Conservation (phyloP, 2,329 filamentous ascomycete genomes). For the Fusarium lateritium region DNA sequence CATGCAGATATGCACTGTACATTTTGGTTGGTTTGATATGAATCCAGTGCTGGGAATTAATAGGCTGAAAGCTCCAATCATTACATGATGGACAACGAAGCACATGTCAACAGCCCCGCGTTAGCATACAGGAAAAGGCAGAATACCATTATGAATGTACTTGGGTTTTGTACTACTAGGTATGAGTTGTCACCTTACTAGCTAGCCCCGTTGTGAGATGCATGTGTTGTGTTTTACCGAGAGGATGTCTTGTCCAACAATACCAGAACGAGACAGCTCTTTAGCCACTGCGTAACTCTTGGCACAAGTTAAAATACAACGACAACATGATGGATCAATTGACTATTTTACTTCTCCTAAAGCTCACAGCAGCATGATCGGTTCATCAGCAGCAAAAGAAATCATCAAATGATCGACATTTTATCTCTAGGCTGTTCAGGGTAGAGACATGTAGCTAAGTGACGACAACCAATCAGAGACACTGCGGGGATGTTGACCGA, state of each 20-base stretch:
- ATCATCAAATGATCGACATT: conserved; percentile 16
- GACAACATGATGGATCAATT: not conserved
- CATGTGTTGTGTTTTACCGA: conserved; percentile 7
- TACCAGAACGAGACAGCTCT: not conserved
- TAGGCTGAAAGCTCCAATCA: conserved; percentile 21
- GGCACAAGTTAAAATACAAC: not conserved
- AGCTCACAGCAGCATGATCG: not conserved
- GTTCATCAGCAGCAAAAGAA: not conserved
- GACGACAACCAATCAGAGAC: conserved; percentile 33
- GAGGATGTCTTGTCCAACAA: not conserved
- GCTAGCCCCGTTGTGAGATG: conserved; percentile 2
- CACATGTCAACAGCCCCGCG: conserved; percentile 19
- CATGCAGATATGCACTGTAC: not conserved
- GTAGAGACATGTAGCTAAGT: conserved; percentile 21
- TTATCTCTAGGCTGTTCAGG: conserved; percentile 22
- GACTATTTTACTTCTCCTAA: not conserved
- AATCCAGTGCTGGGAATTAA: not conserved
- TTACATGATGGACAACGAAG: conserved; percentile 14
- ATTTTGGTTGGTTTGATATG: not conserved
- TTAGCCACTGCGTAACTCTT: not conserved
- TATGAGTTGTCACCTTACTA: conserved; percentile 40
- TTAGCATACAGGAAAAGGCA: conserved; percentile 13
- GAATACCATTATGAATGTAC: conserved; percentile 13
- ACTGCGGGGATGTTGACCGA: conserved; percentile 42
- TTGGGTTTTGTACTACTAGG: not conserved